These are phyloP conservation scores for Avena eriantha DNA, from an alignment of 176 grass and related monocot species.

Conservation along the genomic window DNA sequence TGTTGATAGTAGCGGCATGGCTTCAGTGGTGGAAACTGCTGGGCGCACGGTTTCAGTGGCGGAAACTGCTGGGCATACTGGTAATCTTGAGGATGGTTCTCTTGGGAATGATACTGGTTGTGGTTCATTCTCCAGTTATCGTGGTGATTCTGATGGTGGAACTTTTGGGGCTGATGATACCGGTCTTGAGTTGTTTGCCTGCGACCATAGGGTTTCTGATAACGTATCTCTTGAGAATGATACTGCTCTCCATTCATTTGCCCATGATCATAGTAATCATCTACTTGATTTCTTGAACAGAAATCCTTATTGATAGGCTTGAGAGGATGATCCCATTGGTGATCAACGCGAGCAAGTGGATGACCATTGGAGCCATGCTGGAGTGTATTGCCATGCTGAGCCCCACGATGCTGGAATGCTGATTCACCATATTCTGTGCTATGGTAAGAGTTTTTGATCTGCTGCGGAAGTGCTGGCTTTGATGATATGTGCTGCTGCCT, in stretches of 20 bases:
- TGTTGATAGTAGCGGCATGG: slow-evolving; percentile 35
- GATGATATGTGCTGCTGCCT: slow-evolving; percentile 14
- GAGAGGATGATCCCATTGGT: slow-evolving; percentile 20
- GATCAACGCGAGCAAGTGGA: not conserved
- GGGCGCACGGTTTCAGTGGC: not conserved
- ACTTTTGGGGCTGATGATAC: slow-evolving; percentile 31
- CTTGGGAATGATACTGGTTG: not conserved
- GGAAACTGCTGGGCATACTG: not conserved
- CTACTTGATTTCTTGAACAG: slow-evolving; percentile 3
- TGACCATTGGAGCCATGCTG: slow-evolving; percentile 30
- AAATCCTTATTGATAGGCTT: slow-evolving; percentile 32
- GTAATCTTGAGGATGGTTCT: slow-evolving; percentile 21
- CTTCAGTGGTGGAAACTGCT: not conserved
- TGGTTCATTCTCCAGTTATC: not conserved
- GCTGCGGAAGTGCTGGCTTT: not conserved
- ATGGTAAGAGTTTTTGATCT: not conserved
- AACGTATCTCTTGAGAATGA: not conserved
- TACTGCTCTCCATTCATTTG: not conserved
- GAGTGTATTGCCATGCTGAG: slow-evolving; percentile 27
- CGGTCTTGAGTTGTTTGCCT: not conserved
- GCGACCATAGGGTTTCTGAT: not conserved
- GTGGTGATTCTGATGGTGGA: not conserved
- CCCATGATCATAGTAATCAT: slow-evolving; percentile 20
- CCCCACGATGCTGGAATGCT: slow-evolving; percentile 5
- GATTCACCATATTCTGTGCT: not conserved